Evolutionary conservation across 2,329 filamentous ascomycete genomes (phyloP).

Genomic region (Mycogone perniciosa): DNA sequence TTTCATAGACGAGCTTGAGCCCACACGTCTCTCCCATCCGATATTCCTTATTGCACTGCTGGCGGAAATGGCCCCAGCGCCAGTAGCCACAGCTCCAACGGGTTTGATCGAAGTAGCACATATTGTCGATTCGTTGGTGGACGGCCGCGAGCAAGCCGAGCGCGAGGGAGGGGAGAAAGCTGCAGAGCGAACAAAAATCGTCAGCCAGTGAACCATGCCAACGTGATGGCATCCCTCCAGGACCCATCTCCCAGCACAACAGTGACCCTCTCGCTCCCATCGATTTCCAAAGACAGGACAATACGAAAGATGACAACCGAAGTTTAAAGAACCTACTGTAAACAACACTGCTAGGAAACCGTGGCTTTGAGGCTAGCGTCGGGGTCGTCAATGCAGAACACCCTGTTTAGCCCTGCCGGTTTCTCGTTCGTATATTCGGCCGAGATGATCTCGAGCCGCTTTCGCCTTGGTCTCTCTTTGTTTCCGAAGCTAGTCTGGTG

Average conservation of each 20-base stretch:
- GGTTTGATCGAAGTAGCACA: constrained; percentile 97
- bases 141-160: constrained; percentile 12
- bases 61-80: constrained; percentile 89
- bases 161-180: constrained; percentile 10
- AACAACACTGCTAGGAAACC: constrained; percentile 2
- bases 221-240: constrained; percentile 6
- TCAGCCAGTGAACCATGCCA: constrained; percentile 15
- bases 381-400: constrained; percentile 12
- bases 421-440: constrained; percentile 8
- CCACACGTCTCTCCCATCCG: constrained; percentile 95
- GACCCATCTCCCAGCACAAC: neutral
- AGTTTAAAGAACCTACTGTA: constrained; percentile 10
- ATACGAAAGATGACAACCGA: neutral
- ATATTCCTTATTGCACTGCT: constrained; percentile 92
- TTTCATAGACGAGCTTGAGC: constrained; percentile 79
- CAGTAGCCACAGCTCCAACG: constrained; percentile 81
- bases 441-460: neutral
- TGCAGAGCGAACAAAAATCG: constrained; percentile 12
- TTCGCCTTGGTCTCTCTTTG: neutral
- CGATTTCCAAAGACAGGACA: neutral
- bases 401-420: constrained; percentile 10
- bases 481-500: constrained; percentile 7
- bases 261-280: neutral
- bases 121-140: constrained; percentile 35
- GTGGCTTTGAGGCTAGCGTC: constrained; percentile 12